Percentiles rank a stretch among this genome's conserved stretches.
phyloP scores from a whole-genome alignment of 257 asterid species.

The Solanum lycopersicoides region DNA sequence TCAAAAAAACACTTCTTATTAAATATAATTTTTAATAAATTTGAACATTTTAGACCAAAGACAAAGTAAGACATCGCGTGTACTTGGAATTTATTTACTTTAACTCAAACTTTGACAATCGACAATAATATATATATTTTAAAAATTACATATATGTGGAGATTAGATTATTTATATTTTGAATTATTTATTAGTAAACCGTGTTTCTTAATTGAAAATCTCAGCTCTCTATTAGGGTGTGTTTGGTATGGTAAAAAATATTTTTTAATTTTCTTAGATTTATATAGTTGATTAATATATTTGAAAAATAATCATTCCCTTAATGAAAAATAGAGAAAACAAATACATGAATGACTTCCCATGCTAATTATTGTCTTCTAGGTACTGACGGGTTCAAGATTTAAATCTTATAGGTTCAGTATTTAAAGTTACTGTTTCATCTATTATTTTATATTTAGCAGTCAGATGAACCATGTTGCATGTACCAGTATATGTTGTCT shows the following conservation, averaged over 20 bases:
- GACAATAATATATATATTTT: background rate
- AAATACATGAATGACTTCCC: background rate
- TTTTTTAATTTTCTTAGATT: background rate
- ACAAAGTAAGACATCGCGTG: background rate
- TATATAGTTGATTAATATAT: background rate
- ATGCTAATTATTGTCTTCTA: background rate
- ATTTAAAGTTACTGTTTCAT: background rate
- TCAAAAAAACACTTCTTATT: background rate
- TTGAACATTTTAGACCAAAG: background rate
- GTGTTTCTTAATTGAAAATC: background rate
- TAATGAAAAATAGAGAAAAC: background rate
- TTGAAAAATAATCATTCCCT: background rate
- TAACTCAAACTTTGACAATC: background rate
- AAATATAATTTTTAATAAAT: background rate
- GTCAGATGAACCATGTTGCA: background rate
- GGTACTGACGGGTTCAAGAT: rapidly evolving
- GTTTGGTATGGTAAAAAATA: background rate
- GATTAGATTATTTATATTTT: background rate
- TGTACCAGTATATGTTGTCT: background rate
- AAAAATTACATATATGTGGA: background rate
- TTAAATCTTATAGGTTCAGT: background rate
- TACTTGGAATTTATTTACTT: background rate
- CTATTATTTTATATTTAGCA: background rate
- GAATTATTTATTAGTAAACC: background rate
- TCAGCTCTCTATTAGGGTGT: background rate